phyloP scores from a whole-genome alignment of 805 yeast species.

The Priceomyces medius region DNA sequence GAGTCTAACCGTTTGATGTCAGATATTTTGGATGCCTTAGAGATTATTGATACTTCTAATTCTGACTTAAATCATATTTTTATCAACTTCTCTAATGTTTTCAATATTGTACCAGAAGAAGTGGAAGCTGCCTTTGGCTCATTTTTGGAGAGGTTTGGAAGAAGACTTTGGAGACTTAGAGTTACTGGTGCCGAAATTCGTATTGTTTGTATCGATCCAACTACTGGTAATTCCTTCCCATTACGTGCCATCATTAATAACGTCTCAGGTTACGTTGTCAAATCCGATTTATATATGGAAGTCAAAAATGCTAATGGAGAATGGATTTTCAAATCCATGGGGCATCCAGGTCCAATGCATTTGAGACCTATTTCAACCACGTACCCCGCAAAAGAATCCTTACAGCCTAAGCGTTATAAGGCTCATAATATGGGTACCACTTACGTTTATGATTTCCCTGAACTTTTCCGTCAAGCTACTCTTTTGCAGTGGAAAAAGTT shows the following conservation, averaged over 20 bases:
- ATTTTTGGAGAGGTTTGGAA: constrained; percentile 94
- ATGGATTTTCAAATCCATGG: constrained; percentile 95
- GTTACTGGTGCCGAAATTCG: constrained; percentile 97
- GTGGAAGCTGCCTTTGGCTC: constrained; percentile 98
- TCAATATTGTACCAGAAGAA: constrained; percentile 91
- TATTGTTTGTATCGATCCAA: constrained; percentile 89
- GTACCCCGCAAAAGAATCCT: constrained; percentile 95
- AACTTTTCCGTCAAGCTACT: constrained; percentile 91
- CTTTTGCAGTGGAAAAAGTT: constrained; percentile 78
- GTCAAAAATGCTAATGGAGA: constrained; percentile 89
- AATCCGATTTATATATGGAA: constrained; percentile 92
- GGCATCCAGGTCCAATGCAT: constrained; percentile 96
- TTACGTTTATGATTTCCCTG: constrained; percentile 98
- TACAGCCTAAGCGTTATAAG: constrained; percentile 97
- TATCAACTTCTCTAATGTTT: constrained; percentile 94
- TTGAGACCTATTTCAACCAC: constrained; percentile 94
- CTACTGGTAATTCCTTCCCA: constrained; percentile 88
- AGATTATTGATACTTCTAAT: constrained; percentile 89
- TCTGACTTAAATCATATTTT: constrained; percentile 96
- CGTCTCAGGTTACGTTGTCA: constrained; percentile 95
- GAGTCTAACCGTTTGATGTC: constrained; percentile 96
- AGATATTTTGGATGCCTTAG: constrained; percentile 92
- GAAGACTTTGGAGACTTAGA: constrained; percentile 94
- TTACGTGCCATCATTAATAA: constrained; percentile 94
- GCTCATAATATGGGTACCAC: constrained; percentile 99